Percentiles rank a stretch among this genome's conserved stretches.
These are phyloP conservation scores for Carex littledalei DNA, from an alignment of 176 grass and related monocot genomes.

Conservation along the genomic window DNA sequence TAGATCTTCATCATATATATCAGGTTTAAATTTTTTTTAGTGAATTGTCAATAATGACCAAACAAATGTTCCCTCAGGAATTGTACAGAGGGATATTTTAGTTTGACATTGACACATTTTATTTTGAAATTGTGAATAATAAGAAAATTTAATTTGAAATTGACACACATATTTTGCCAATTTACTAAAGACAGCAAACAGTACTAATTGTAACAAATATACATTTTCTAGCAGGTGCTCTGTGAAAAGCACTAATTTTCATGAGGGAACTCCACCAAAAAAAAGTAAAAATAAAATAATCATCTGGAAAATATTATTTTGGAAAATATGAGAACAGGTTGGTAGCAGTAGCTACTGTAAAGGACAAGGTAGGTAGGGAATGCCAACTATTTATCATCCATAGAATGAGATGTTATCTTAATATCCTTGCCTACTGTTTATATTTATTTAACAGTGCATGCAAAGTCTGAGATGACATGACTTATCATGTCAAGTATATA, in stretches of 20 bases:
- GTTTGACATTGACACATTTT: too few species aligned
- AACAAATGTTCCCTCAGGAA: neutral
- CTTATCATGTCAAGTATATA: neutral
- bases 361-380: neutral
- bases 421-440: conserved; percentile 16
- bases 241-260: neutral
- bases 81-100: neutral
- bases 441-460: neutral
- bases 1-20: neutral
- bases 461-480: conserved; percentile 5
- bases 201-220: too few species aligned
- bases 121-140: too few species aligned
- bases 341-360: neutral
- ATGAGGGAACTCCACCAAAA: neutral
- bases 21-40: neutral
- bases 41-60: neutral
- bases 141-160: neutral
- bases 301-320: neutral
- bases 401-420: conserved; percentile 9
- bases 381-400: conserved; percentile 9
- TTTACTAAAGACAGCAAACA: neutral
- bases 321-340: neutral
- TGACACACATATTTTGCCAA: neutral
- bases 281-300: neutral
- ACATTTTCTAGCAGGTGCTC: neutral